phyloP scores from a whole-genome alignment of 2,329 filamentous ascomycete species.

The Aspergillus intermedius region DNA sequence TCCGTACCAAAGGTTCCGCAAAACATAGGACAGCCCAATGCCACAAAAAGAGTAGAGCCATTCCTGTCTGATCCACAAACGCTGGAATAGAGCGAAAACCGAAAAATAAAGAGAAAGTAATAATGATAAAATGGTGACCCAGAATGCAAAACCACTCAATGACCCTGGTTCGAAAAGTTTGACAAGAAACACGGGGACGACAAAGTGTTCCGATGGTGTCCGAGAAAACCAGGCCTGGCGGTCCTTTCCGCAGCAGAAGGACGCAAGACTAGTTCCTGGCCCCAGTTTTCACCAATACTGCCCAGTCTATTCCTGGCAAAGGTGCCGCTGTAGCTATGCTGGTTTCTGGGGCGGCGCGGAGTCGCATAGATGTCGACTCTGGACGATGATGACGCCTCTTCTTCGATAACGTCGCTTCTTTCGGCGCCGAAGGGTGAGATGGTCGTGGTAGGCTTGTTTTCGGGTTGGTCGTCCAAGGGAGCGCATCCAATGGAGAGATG shows the following conservation, averaged over 20 bases:
- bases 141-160: not conserved
- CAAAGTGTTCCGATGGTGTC: constrained; percentile 14
- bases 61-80: not conserved
- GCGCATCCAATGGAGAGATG: not conserved
- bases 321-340: not conserved
- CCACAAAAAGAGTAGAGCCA: not conserved
- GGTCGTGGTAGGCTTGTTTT: not conserved
- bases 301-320: constrained; percentile 1
- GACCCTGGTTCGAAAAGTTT: not conserved
- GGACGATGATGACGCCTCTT: constrained; percentile 1
- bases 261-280: constrained; percentile 8
- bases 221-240: constrained; percentile 2
- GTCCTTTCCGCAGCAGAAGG: constrained; percentile 1
- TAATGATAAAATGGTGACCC: not conserved
- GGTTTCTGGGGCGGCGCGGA: constrained; percentile 11
- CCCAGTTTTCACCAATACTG: constrained; percentile 5
- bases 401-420: constrained; percentile 1
- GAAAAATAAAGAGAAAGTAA: not conserved
- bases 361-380: constrained; percentile 4
- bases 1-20: not conserved
- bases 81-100: not conserved
- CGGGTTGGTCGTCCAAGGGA: not conserved
- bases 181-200: constrained; percentile 17
- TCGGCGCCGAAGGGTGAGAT: constrained; percentile 2
- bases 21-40: not conserved